Base-by-base conservation (phyloP, 352 stramenopile species). In the Globisporangium barbulae region DNA sequence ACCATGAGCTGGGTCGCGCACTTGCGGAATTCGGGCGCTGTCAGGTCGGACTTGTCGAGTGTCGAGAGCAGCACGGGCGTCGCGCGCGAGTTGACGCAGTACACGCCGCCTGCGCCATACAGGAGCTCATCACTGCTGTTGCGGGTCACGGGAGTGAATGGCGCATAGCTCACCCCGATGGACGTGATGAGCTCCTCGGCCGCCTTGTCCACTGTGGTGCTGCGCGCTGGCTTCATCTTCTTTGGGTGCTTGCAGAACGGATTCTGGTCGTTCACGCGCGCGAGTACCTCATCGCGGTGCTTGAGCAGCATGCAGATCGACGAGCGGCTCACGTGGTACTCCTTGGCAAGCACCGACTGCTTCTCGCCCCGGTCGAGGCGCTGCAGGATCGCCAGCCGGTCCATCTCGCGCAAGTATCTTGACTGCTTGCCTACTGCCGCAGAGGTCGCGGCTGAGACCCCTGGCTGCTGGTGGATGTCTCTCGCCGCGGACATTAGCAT, bases 281-380 rank as follows among this genome's bases (percentile, higher is more conserved):
- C 69, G 10, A 84, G 35, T 0, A 88, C 69, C 0, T 70, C 59
- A 5, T 73, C 61, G n/a, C 73, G 77, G 15, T 86, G 71, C 37
- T 86, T 83, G 60, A 74, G 81, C n/a, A 89, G 48, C 42, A 84
- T 85, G 59, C 70, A 88, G 53, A 89, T 86, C 5, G 79, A 74
- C 10, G 78, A 70, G 7, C 80, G 78, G 37, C 74, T 90, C 41
- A 85, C 80, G 13, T 69, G 69, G 61, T 78, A 88, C 30, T 89
- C 79, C 55, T 87, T 85, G 44, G 79, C 79, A 13, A 87, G 69
- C 31, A 67, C 59, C 33, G 71, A 73, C 45, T 87, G 76, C 44
- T 75, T 78, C 60, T 87, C 76, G 2, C 78, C 77, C 1, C 61
- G 47, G 7, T 73, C 72, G 19, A 84, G 68, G 5, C 77, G 74